phyloP scores from a whole-genome alignment of 2,329 filamentous ascomycete genomes.

The Neopestalotiopsis sp. region DNA sequence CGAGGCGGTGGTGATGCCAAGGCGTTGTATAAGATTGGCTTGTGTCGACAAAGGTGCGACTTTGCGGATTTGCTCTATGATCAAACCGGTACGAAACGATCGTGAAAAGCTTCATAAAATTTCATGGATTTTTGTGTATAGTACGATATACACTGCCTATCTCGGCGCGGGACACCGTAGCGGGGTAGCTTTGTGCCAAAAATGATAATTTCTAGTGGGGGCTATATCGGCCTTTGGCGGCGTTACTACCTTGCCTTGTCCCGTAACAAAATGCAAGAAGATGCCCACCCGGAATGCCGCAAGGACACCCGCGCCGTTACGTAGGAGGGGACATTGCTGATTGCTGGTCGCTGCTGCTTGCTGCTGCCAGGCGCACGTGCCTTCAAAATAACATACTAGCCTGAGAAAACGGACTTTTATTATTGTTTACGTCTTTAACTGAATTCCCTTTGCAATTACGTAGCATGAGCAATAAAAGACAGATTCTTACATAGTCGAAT shows the following conservation, averaged over 20 bases:
- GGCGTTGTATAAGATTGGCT: neutral
- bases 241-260: no score
- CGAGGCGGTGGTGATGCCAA: neutral
- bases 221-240: neutral
- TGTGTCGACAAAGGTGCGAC: neutral
- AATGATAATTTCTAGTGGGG: constrained; percentile 1
- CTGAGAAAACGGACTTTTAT: no score
- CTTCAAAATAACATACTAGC: neutral
- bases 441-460: no score
- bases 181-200: neutral
- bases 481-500: no score
- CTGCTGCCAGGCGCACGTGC: neutral
- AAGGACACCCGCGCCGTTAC: neutral
- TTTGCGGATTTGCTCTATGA: neutral
- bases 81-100: neutral
- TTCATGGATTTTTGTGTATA: neutral
- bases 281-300: no score
- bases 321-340: neutral
- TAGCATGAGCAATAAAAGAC: no score
- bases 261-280: no score
- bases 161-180: neutral
- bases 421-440: no score
- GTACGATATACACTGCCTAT: neutral
- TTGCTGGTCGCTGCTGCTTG: neutral
- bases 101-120: constrained; percentile 3